Percentiles rank a stretch among this genome's conserved stretches.
These are phyloP conservation scores for Botrytis deweyae DNA, from an alignment of 2,329 filamentous ascomycete genomes.

Conservation along the genomic window DNA sequence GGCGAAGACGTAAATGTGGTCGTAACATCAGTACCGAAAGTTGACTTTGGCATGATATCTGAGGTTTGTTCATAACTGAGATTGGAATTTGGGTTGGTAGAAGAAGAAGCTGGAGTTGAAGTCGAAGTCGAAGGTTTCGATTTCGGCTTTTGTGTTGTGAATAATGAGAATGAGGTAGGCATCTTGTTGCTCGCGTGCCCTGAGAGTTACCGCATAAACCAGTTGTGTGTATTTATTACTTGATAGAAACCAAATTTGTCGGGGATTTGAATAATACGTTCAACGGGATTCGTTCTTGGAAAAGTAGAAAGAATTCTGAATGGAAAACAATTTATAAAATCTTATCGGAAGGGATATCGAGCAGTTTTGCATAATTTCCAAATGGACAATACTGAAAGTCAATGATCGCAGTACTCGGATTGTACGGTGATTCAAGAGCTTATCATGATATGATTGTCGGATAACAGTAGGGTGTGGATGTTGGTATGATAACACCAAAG, in stretches of 20 bases:
- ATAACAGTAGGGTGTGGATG: not conserved
- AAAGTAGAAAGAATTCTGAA: not conserved
- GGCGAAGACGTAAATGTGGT: constrained; percentile 7
- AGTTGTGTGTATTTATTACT: constrained; percentile 18
- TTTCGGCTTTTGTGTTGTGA: constrained; percentile 17
- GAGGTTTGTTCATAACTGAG: constrained; percentile 11
- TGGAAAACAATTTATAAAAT: not conserved
- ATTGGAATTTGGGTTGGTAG: not conserved
- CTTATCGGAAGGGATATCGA: constrained; percentile 9
- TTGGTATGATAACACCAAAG: not conserved
- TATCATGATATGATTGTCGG: constrained; percentile 9
- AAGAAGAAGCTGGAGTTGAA: not conserved
- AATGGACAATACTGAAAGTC: not conserved
- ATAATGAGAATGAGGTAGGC: constrained; percentile 20
- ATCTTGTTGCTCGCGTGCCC: constrained; percentile 21
- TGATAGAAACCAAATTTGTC: constrained; percentile 16
- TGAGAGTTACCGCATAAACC: constrained; percentile 19
- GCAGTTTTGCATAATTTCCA: constrained; percentile 1
- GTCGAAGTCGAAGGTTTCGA: constrained; percentile 3
- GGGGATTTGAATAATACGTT: constrained; percentile 8
- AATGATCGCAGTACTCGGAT: not conserved
- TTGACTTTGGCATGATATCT: constrained; percentile 13
- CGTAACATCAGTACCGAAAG: constrained; percentile 4
- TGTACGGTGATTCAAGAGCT: constrained; percentile 3
- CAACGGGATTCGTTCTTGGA: constrained; percentile 14